These are phyloP conservation scores for Phlyctochytrium arcticum DNA, from an alignment of 192 early-diverging fungal species.

Conservation along the genomic window DNA sequence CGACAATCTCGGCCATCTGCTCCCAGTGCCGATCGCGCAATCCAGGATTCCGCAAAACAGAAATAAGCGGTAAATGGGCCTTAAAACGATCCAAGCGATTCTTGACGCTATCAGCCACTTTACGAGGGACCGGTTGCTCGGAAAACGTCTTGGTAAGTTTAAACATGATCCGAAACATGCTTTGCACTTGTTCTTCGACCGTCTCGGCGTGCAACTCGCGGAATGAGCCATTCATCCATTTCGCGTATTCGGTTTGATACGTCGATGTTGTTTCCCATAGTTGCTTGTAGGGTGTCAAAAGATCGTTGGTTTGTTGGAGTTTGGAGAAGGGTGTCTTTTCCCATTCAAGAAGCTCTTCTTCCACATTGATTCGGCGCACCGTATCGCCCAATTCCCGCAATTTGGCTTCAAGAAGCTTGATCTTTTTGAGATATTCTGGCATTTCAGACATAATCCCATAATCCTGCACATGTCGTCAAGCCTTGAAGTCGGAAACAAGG, in stretches of 20 bases:
- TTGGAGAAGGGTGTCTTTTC: slow-evolving; percentile 52
- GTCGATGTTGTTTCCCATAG: slow-evolving; percentile 53
- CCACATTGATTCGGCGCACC: slow-evolving; percentile 44
- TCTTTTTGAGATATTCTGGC: slow-evolving; percentile 55
- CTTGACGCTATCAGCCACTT: slow-evolving; percentile 60
- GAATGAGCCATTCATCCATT: slow-evolving; percentile 59
- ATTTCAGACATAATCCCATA: slow-evolving; percentile 58
- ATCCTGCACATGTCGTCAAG: slow-evolving; percentile 25
- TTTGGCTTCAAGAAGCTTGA: slow-evolving; percentile 48
- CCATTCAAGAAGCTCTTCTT: slow-evolving; percentile 60
- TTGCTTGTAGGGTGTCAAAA: slow-evolving; percentile 55
- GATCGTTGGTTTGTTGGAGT: slow-evolving; percentile 47
- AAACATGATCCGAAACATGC: slow-evolving; percentile 51
- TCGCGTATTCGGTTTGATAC: slow-evolving; percentile 52
- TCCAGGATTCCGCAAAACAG: slow-evolving; percentile 52
- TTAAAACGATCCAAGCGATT: slow-evolving; percentile 59
- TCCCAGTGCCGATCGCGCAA: slow-evolving; percentile 54
- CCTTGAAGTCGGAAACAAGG: not conserved
- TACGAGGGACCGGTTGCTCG: slow-evolving; percentile 51
- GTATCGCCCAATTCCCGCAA: slow-evolving; percentile 43
- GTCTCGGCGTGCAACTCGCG: slow-evolving; percentile 49
- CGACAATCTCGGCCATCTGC: slow-evolving; percentile 49
- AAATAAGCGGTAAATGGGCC: slow-evolving; percentile 47
- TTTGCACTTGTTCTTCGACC: slow-evolving; percentile 45
- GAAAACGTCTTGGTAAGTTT: slow-evolving; percentile 53